phyloP scores from a whole-genome alignment of 2,329 filamentous ascomycete genomes.

The Cladosporium sp. region DNA sequence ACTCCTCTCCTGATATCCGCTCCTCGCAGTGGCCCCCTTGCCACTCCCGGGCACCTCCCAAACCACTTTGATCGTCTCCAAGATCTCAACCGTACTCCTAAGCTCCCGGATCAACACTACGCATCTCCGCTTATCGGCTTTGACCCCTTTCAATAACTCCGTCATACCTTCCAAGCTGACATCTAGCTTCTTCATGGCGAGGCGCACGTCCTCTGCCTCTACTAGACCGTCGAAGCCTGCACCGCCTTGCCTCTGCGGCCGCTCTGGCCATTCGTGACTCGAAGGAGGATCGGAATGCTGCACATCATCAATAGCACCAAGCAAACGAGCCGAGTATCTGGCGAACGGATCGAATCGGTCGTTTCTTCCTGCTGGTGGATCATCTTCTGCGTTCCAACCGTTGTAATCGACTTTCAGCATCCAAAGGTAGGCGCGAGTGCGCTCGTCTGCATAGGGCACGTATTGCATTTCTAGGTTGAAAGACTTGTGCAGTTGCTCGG shows the following conservation, averaged over 20 bases:
- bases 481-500: slow-evolving; percentile 1
- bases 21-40: neutral
- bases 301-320: slow-evolving; percentile 1
- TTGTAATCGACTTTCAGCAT: neutral
- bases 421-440: slow-evolving; percentile 9
- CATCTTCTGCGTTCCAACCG: neutral
- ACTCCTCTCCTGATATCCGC: neutral
- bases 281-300: neutral
- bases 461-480: slow-evolving; percentile 13
- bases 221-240: neutral
- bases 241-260: neutral
- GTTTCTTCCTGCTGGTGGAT: neutral
- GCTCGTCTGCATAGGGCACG: neutral
- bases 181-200: slow-evolving; percentile 15
- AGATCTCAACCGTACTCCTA: slow-evolving; percentile 14
- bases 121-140: slow-evolving; percentile 15
- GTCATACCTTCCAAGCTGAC: slow-evolving; percentile 18
- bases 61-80: slow-evolving; percentile 16
- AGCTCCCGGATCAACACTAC: slow-evolving; percentile 18
- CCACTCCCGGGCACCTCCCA: slow-evolving; percentile 12
- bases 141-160: slow-evolving; percentile 16
- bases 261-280: neutral
- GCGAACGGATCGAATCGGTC: neutral
- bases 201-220: slow-evolving; percentile 11
- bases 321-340: neutral